These are phyloP conservation scores for Achaetomium macrosporum DNA, from an alignment of 2,329 filamentous ascomycete genomes.

Conservation along the genomic window DNA sequence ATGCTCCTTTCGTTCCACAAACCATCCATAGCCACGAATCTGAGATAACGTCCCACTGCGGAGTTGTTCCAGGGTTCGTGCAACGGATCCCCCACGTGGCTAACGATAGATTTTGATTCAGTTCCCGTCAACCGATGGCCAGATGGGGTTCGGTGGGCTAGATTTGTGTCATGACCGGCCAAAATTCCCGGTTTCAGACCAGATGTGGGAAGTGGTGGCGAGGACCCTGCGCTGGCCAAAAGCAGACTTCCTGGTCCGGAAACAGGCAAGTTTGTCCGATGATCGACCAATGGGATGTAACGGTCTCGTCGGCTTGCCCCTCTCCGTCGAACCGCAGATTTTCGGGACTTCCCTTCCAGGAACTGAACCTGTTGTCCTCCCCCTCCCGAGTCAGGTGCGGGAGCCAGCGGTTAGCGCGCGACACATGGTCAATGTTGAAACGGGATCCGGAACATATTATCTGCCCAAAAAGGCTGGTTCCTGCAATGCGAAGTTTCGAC, in stretches of 20 bases:
- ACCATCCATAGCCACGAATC: not conserved
- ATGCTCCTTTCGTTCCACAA: not conserved
- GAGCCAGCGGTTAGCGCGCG: no score
- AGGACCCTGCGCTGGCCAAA: no score
- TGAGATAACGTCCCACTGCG: not conserved
- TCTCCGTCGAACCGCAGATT: not conserved
- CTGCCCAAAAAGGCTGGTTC: no score
- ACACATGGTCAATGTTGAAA: no score
- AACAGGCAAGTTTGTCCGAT: conserved; percentile 5
- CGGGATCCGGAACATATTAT: no score
- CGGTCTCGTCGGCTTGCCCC: no score
- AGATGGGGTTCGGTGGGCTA: not conserved
- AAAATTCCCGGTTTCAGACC: not conserved
- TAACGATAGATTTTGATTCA: not conserved
- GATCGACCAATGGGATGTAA: not conserved
- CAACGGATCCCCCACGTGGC: not conserved
- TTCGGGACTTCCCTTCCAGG: not conserved
- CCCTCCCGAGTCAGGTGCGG: no score
- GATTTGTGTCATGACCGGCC: not conserved
- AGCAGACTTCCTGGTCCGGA: not conserved
- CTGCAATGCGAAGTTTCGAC: no score
- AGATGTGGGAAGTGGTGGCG: not conserved
- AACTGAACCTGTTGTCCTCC: not conserved
- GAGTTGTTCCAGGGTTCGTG: not conserved
- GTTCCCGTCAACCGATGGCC: no score